These are phyloP conservation scores for Aspergillus calidoustus DNA, from an alignment of 2,329 filamentous ascomycete genomes.

Conservation along the genomic window DNA sequence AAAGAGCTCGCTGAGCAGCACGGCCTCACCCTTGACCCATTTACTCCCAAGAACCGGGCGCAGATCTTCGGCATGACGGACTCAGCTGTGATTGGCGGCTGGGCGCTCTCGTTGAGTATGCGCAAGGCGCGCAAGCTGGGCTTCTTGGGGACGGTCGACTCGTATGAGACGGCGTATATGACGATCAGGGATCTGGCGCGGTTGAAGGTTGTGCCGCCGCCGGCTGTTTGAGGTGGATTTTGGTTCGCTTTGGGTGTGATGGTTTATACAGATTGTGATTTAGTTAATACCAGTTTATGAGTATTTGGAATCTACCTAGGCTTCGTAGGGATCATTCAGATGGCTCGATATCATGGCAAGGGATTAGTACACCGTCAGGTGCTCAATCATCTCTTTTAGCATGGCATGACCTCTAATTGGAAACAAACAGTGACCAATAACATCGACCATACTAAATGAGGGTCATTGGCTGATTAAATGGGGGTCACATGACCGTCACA, in stretches of 20 bases:
- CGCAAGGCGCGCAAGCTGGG: conserved; percentile 23
- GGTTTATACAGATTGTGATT: neutral
- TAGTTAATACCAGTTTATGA: neutral
- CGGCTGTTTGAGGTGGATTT: neutral
- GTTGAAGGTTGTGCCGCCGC: conserved; percentile 14
- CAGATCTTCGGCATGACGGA: conserved; percentile 22
- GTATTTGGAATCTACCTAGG: too few species aligned
- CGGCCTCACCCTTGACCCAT: conserved; percentile 31
- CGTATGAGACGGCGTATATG: conserved; percentile 18
- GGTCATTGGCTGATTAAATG: too few species aligned
- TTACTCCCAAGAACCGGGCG: neutral
- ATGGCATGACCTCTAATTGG: neutral
- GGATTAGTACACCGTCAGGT: too few species aligned
- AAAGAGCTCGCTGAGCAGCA: conserved; percentile 38
- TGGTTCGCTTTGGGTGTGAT: neutral
- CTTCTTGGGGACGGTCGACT: conserved; percentile 22
- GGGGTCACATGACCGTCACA: neutral
- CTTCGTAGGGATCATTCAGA: too few species aligned
- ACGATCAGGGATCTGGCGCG: conserved; percentile 19
- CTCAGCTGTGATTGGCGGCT: conserved; percentile 22
- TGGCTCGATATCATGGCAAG: too few species aligned
- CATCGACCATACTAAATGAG: too few species aligned
- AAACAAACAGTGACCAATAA: too few species aligned
- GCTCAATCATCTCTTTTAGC: neutral
- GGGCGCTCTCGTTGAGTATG: conserved; percentile 25